Percentiles rank a stretch among this genome's conserved stretches.
These are phyloP conservation scores for Fraxinus platypoda DNA, from an alignment of 305 asterid species.

Conservation along the genomic window DNA sequence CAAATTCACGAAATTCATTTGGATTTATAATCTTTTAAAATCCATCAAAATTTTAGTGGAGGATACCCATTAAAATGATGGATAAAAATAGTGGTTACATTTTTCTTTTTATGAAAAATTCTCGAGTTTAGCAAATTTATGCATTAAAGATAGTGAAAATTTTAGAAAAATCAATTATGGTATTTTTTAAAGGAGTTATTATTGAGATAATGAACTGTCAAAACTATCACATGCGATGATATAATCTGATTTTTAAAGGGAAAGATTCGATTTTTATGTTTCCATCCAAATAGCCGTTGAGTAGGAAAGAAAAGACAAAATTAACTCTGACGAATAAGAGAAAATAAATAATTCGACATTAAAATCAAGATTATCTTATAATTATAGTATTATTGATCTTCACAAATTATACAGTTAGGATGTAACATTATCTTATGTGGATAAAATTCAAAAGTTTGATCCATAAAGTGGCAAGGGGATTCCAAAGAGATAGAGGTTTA, in stretches of 20 bases:
- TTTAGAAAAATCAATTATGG: not conserved
- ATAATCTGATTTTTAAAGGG: not conserved
- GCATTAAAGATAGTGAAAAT: not conserved
- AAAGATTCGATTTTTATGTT: not conserved
- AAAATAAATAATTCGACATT: not conserved
- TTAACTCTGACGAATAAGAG: not conserved
- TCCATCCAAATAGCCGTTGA: not conserved
- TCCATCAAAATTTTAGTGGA: too few species aligned
- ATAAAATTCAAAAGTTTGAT: not conserved
- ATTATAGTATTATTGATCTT: not conserved
- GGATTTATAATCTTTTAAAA: too few species aligned
- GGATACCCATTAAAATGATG: too few species aligned
- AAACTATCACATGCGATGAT: not conserved
- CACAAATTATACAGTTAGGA: not conserved
- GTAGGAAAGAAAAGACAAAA: too few species aligned
- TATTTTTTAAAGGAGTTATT: too few species aligned
- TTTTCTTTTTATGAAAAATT: too few species aligned
- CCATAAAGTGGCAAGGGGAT: not conserved
- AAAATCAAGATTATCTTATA: too few species aligned
- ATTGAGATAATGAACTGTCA: too few species aligned
- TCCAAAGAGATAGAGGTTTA: not conserved
- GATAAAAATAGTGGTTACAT: too few species aligned
- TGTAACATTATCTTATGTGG: not conserved
- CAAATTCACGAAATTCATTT: too few species aligned
- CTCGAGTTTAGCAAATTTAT: too few species aligned